Evolutionary conservation across 2,329 filamentous ascomycete genomes (phyloP), one percentile per base, ranked within the genome.

Genomic region (Cytospora leucostoma): DNA sequence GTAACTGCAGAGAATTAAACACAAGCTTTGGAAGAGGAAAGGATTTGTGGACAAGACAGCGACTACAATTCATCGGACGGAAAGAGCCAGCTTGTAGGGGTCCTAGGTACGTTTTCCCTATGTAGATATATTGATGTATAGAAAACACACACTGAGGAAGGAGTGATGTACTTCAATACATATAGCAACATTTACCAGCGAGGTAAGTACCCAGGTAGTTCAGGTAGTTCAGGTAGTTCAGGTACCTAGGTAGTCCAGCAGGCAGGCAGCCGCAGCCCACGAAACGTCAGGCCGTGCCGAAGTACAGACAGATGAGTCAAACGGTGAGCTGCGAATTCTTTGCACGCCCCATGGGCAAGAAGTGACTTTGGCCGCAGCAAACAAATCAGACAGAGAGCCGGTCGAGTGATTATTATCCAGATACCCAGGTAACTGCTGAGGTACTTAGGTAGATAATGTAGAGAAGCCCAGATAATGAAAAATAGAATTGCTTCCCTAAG

Each of bases 221-320:
- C 34, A 13, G 21, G 21, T 17, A 15, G n/a, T n/a, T n/a, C n/a
- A 35, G 35, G 11, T 21, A 32, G 50, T 33, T 27, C 34, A 13
- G 21, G 21, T 17, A 15, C 27, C 27, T 27, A 27, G 27, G 27
- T 27, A 27, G 27, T 27, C 27, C 27, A 27, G 27, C 27, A 52
- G 47, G 27, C 27, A 52, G 47, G 47, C 49, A 52, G 37, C 47
- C 27, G 37, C 38, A 37, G 37, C 32, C 27, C 10, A 52, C 21
- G 50, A 12, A 47, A 56, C n/a, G 58, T 50, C 34, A 17, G 33
- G 38, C 34, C 50, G 27, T 15, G 4, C 56, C 27, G 51, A 19
- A 37, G 50, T 15, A 38, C 27, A 19, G 12, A 35, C 49, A 37
- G 47, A 57, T 58, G 62, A 64, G 62, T 62, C 62, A 64, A 64